Evolutionary conservation across 2,329 filamentous ascomycete species (phyloP), one percentile per base, ranked within the genome.

Genomic region (Diaporthe australafricana): DNA sequence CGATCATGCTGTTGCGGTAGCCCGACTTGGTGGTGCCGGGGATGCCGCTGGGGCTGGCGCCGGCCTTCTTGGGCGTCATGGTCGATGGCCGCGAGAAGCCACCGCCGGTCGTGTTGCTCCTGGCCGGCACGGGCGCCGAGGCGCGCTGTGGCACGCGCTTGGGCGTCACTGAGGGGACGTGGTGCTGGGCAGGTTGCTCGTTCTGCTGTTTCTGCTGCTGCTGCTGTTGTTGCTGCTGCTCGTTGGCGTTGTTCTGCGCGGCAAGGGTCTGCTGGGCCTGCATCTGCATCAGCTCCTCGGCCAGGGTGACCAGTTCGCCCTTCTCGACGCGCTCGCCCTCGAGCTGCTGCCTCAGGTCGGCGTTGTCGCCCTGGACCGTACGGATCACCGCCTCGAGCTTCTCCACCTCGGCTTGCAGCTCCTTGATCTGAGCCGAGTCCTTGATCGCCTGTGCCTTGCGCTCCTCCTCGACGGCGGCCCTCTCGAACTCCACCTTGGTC

Each of bases 281-380:
- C 82, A 96, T 90, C 66, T 86, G 85, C 83, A 96, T 92, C 91
- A 96, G 93, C 84, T 96, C 94, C 80, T 96, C 94, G 1, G 94
- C 94, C 6, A 94, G 88, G 70, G 91, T 89, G 45, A 96, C 94
- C 48, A 96, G 85, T 82, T 96, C 94, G 68, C 93, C 92, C 85
- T 96, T 96, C 83, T 96, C 94, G 25, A 94, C 88, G 8, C 94
- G 88, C 83, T 96, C 94, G 73, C 88, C 86, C 79, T 95, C 91
- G 9, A 96, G 86, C 76, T 93, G 87, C 22, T 84, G 81, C 42
- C 92, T 84, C 32, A 95, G 85, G 42, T 89, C 86, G 40, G 89
- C 86, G 75, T 94, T 94, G 76, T 96, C 93, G 5, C 87, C 84
- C 79, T 92, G 90, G 55, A 96, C 86, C 8, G 91, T 91, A 40